phyloP scores from a whole-genome alignment of 768 basidiomycete species.

The Termitomyces sp. region DNA sequence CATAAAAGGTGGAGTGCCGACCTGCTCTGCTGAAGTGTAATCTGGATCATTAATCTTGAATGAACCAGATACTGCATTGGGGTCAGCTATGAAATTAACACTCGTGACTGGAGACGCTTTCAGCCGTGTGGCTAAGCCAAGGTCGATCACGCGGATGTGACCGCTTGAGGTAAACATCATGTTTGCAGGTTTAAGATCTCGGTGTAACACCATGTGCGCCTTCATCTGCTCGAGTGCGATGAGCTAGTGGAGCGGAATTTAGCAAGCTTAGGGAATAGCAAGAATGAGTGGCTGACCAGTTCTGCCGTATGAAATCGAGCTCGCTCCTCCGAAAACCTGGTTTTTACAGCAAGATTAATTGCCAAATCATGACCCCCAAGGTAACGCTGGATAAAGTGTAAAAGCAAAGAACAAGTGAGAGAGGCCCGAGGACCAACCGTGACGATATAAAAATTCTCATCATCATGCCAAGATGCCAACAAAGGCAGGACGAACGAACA shows the following conservation, averaged over 20 bases:
- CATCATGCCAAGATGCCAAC: conserved; percentile 8
- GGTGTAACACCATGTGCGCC: conserved; percentile 1
- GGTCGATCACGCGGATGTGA: conserved; percentile 9
- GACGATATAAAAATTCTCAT: conserved; percentile 2
- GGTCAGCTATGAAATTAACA: not conserved
- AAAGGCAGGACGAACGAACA: conserved; percentile 3
- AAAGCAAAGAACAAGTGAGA: not conserved
- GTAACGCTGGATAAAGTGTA: conserved; percentile 2
- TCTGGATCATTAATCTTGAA: not conserved
- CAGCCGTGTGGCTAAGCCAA: conserved; percentile 7
- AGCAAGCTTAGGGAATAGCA: not conserved
- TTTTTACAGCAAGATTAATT: not conserved
- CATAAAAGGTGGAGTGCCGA: conserved; percentile 11
- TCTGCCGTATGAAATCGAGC: conserved; percentile 2
- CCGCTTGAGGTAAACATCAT: conserved; percentile 6
- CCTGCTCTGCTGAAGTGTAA: conserved; percentile 1
- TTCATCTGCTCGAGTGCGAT: conserved; percentile 12
- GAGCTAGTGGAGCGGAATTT: conserved; percentile 33
- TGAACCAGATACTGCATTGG: not conserved
- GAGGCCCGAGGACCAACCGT: not conserved
- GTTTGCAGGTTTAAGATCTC: conserved; percentile 12
- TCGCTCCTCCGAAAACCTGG: not conserved
- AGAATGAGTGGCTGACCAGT: not conserved
- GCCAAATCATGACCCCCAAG: conserved; percentile 5
- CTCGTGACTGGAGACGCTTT: not conserved